phyloP scores from a whole-genome alignment of 768 basidiomycete species.

The Lactarius sp. region DNA sequence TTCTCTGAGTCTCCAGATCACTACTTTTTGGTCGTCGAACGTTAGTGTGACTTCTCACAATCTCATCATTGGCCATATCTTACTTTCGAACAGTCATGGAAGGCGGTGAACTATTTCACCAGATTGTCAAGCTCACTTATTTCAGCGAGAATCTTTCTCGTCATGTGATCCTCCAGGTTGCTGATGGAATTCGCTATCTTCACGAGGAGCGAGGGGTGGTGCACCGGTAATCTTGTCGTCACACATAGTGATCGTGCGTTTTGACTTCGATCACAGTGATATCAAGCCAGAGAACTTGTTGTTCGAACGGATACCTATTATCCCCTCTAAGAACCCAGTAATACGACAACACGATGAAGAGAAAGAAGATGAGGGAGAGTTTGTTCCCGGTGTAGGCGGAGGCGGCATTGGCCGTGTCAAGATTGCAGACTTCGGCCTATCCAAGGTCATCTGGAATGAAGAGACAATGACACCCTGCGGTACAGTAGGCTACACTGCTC shows the following conservation, averaged over 20 bases:
- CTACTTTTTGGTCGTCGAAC: conserved; percentile 91
- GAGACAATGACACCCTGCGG: conserved; percentile 99
- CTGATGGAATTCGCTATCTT: conserved; percentile 87
- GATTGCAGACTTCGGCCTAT: conserved; percentile 97
- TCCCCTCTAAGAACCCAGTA: conserved; percentile 72
- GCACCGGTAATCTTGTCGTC: conserved; percentile 54
- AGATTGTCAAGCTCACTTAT: conserved; percentile 98
- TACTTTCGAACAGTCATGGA: conserved; percentile 67
- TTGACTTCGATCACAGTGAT: conserved; percentile 43
- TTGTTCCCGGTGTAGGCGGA: conserved; percentile 85
- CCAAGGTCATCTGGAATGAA: conserved; percentile 98
- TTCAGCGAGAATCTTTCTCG: conserved; percentile 97
- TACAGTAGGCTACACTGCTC: conserved; percentile 99
- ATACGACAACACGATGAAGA: conserved; percentile 94
- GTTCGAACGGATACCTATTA: conserved; percentile 87
- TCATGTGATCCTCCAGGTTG: conserved; percentile 95
- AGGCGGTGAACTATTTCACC: conserved; percentile 97
- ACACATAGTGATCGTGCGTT: neutral
- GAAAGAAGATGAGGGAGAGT: conserved; percentile 98
- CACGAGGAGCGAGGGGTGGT: conserved; percentile 98
- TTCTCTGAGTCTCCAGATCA: conserved; percentile 92
- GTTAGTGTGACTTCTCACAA: conserved; percentile 41
- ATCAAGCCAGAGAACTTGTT: conserved; percentile 98
- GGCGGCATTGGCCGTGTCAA: conserved; percentile 98
- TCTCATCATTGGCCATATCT: neutral